These are phyloP conservation scores for Blastocystis sp. DNA, from an alignment of 352 stramenopile species.

Conservation along the genomic window DNA sequence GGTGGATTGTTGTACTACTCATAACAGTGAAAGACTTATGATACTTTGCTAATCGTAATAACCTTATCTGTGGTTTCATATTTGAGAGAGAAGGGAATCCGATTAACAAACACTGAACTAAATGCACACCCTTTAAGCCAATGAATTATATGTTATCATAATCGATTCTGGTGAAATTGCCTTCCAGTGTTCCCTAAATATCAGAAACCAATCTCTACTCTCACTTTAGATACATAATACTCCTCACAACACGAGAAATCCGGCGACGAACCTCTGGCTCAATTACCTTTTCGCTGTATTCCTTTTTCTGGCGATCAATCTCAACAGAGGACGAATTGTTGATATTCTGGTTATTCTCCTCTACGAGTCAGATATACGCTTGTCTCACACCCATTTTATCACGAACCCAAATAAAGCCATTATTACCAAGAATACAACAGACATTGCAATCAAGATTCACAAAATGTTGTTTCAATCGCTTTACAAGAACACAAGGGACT, in stretches of 20 bases:
- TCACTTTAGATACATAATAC: conserved; percentile 28
- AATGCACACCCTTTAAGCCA: neutral
- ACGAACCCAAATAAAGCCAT: conserved; percentile 62
- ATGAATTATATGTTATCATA: conserved; percentile 40
- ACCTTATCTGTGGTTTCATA: conserved; percentile 38
- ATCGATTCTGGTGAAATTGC: conserved; percentile 42
- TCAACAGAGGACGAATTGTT: conserved; percentile 50
- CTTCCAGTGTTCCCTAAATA: conserved; percentile 40
- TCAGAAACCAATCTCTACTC: neutral
- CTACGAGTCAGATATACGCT: neutral
- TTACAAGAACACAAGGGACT: conserved; percentile 59
- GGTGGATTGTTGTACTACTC: conserved; percentile 49
- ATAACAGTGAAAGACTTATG: neutral
- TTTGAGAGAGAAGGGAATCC: neutral
- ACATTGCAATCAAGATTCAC: conserved; percentile 56
- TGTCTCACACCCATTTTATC: conserved; percentile 11
- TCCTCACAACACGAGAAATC: conserved; percentile 28
- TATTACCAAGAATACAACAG: conserved; percentile 58
- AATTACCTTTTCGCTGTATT: neutral
- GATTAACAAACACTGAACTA: neutral
- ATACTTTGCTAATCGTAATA: conserved; percentile 23
- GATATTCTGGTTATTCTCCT: conserved; percentile 4
- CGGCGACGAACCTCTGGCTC: neutral
- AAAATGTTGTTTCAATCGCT: conserved; percentile 61
- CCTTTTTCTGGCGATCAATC: conserved; percentile 52